Evolutionary conservation across 2,329 filamentous ascomycete species (phyloP), one percentile per base, ranked within the genome.

Genomic region (Ophiostoma sp.): DNA sequence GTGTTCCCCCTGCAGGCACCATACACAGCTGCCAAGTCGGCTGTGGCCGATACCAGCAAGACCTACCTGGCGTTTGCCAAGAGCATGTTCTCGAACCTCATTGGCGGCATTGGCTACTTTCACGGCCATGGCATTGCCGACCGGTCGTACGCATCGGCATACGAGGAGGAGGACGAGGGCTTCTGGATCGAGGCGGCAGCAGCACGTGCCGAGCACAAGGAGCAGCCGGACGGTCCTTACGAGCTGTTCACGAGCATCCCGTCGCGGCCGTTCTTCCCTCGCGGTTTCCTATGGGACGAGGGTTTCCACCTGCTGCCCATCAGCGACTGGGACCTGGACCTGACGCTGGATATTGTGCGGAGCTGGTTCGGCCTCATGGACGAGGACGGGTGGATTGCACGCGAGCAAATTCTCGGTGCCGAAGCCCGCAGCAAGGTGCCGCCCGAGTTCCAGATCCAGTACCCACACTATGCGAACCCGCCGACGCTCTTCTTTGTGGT

Each of bases 351-450:
- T 71, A 92, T 99, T 72, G 85, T 98, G 71, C 91, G 90, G 79
- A 97, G 92, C 78, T 99, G 95, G 95, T 96, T 96, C 80, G 92
- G 89, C 72, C 85, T 96, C 18, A 97, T 98, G 86, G 95, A 99
- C 73, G 90, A 95, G 16, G 93, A 98, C 76, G 95, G 95, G 67
- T 99, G 95, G 95, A 98, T 99, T 76, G 92, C 89, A 3, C 89
- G 95, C 66, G 95, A 99, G 80, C 93, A 97, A 79, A 98, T 99
- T 70, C 85, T 99, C 2, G 95, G 95, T 1, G 79, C 85, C 2
- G 95, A 99, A 80, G 95, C 95, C 64, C 88, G 94, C 71, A 97
- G 90, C 83, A 98, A 97, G 79, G 95, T 99, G 1, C 95, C 95
- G 0, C 78, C 83, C 4, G 93, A 98, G 78, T 99, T 99, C 77